A percentile compares a stretch with the other conserved stretches of the same genome.
Conservation (phyloP, 768 basidiomycete genomes). For the Lactarius pseudohatsudake region DNA sequence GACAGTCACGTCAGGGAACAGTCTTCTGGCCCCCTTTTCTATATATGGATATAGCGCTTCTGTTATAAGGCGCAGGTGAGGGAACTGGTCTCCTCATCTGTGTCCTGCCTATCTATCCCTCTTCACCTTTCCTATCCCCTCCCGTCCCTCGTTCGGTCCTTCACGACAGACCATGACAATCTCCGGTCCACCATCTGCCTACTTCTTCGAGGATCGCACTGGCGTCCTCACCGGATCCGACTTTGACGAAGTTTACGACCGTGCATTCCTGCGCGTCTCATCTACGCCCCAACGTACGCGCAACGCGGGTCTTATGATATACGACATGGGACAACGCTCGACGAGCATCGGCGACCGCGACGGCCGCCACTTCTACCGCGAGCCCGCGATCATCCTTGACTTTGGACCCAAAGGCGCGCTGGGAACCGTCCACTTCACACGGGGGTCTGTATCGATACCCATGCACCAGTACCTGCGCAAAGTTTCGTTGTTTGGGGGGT, state of each 20-base stretch:
- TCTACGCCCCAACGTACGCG: slow-evolving; percentile 41
- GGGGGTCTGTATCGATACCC: slow-evolving; percentile 46
- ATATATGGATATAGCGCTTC: neutral
- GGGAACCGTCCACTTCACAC: slow-evolving; percentile 57
- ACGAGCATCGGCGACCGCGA: slow-evolving; percentile 53
- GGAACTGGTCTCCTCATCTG: neutral
- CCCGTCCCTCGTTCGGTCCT: neutral
- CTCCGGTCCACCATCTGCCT: slow-evolving; percentile 35
- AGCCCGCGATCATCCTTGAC: slow-evolving; percentile 58
- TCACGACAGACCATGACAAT: slow-evolving; percentile 25
- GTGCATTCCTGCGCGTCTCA: slow-evolving; percentile 64
- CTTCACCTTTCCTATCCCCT: neutral
- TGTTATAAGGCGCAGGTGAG: slow-evolving; percentile 18
- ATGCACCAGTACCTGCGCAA: slow-evolving; percentile 68
- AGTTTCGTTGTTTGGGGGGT: slow-evolving; percentile 67
- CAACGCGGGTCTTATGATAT: slow-evolving; percentile 49
- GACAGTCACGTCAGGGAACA: slow-evolving; percentile 18
- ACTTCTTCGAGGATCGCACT: slow-evolving; percentile 68
- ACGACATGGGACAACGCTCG: slow-evolving; percentile 64
- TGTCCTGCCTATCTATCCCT: neutral
- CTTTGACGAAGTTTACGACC: slow-evolving; percentile 79
- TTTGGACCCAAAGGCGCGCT: slow-evolving; percentile 58
- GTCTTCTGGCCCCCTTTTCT: slow-evolving; percentile 14
- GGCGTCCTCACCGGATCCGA: slow-evolving; percentile 55
- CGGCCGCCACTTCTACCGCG: slow-evolving; percentile 49